Evolutionary conservation across 1,284 basidiomycete species (phyloP).

Genomic region (Ganoderma leucocontextum): DNA sequence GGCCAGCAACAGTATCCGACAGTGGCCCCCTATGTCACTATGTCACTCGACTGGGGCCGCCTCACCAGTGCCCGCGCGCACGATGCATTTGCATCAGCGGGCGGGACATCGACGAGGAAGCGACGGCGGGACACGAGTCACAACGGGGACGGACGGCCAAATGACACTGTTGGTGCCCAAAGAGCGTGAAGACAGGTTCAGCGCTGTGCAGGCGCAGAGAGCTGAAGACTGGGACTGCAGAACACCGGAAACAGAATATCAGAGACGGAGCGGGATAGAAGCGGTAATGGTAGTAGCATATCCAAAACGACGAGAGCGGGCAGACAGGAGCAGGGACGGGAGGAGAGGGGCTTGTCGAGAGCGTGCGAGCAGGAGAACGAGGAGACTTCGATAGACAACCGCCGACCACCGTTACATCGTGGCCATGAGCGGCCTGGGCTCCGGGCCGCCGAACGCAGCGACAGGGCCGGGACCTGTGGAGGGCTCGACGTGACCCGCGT

Average conservation of each 20-base stretch:
- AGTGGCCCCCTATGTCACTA: conserved; percentile 7
- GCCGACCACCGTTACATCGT: conserved; percentile 24
- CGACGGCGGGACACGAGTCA: not conserved
- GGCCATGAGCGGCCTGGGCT: conserved; percentile 33
- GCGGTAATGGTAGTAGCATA: not conserved
- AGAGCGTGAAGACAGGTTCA: conserved; percentile 34
- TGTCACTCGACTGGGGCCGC: not conserved
- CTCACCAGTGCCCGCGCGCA: not conserved
- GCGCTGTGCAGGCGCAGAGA: conserved; percentile 25
- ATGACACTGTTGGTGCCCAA: conserved; percentile 34
- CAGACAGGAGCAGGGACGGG: conserved; percentile 1
- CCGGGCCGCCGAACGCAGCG: conserved; percentile 30
- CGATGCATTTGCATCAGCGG: not conserved
- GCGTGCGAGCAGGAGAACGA: not conserved
- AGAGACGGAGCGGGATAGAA: conserved; percentile 8
- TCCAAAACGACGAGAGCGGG: conserved; percentile 10
- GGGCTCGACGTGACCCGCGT: conserved; percentile 16
- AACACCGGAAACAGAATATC: not conserved
- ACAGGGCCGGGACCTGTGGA: conserved; percentile 13
- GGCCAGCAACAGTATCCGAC: conserved; percentile 33
- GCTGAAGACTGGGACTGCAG: conserved; percentile 9
- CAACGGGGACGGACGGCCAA: conserved; percentile 14
- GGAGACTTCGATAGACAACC: not conserved
- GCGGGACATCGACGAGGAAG: not conserved
- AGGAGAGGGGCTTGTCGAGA: not conserved